Base-by-base conservation (phyloP, 2,329 filamentous ascomycete genomes). In the Penicillium sp. region DNA sequence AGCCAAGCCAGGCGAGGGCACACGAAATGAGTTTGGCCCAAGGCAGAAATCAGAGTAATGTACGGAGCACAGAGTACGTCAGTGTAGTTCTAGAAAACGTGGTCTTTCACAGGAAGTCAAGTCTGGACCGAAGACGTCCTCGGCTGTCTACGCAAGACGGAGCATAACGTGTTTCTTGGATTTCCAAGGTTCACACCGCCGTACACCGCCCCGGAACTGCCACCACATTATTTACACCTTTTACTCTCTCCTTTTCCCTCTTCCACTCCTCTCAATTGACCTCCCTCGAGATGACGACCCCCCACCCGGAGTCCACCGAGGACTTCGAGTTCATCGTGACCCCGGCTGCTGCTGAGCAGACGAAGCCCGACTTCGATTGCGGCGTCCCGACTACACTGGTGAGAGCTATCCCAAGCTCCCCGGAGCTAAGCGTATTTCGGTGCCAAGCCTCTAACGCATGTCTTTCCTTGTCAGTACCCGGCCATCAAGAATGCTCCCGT, bases 401-500 rank as follows among this genome's bases (percentile, higher is more conserved):
- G 74, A 60, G 79, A 55, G 52, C 46, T 40, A 46, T 27, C 41
- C 44, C 39, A 35, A 56, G 56, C 55, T 52, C 41, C 41, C 24
- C 35, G 27, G 33, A 42, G 54, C 24, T 44, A 43, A 15, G 20
- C 23, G 6, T 44, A 29, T 6, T 25, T 45, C 46, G 12, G 20
- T 27, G 9, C 28, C n/a, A 49, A 33, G 24, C 42, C 31, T 47
- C 35, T 33, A 31, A 20, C 46, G 27, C 53, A 57, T 18, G 38
- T 29, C 8, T 18, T 27, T 54, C 49, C 49, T 44, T 29, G 52
- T 58, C 66, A 95, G 91, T 92, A 83, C 65, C 86, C 89, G 28
- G 76, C 89, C 54, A 97, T 97, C 75, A 88, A 95, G 70, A 97
- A 97, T 82, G 88, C 85, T 42, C 90, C 93, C 58, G 83, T 97